Evolutionary conservation across 2,329 filamentous ascomycete species (phyloP).

Genomic region (Apiospora arundinis): DNA sequence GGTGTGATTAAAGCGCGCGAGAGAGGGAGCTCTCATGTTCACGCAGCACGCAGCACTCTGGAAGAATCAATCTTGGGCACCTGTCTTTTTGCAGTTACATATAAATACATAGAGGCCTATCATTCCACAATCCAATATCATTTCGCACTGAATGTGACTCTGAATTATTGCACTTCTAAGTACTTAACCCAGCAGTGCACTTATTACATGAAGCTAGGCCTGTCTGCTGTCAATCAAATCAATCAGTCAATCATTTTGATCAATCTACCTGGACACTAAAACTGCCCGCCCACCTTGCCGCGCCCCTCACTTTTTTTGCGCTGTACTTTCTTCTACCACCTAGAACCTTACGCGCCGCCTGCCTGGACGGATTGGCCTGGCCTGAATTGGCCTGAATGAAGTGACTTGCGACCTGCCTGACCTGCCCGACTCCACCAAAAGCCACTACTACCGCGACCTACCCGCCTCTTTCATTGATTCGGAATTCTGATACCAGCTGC

Average conservation of each 20-base stretch:
- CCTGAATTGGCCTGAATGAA: not conserved
- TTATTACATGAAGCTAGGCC: not conserved
- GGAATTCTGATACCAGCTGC: slow-evolving; percentile 16
- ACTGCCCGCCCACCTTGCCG: not conserved
- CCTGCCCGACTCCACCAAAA: slow-evolving; percentile 8
- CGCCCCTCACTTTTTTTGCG: slow-evolving; percentile 16
- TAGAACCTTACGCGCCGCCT: not conserved
- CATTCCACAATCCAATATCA: too few species aligned
- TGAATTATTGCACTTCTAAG: too few species aligned
- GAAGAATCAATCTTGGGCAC: not conserved
- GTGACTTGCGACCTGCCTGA: not conserved
- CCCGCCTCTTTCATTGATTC: slow-evolving; percentile 17
- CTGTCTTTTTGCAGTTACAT: not conserved
- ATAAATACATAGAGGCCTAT: not conserved
- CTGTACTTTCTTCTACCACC: not conserved
- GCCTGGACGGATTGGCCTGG: not conserved
- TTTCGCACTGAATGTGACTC: too few species aligned
- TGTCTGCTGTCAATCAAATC: not conserved
- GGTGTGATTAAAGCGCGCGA: not conserved
- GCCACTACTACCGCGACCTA: slow-evolving; percentile 15
- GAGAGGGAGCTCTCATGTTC: not conserved
- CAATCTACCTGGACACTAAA: too few species aligned
- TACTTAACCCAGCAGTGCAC: too few species aligned
- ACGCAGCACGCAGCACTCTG: not conserved
- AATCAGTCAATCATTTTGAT: not conserved